Evolutionary conservation across 805 yeast genomes (phyloP), one percentile per base, ranked within the genome.

Genomic region (Kodamaea fukazawae): DNA sequence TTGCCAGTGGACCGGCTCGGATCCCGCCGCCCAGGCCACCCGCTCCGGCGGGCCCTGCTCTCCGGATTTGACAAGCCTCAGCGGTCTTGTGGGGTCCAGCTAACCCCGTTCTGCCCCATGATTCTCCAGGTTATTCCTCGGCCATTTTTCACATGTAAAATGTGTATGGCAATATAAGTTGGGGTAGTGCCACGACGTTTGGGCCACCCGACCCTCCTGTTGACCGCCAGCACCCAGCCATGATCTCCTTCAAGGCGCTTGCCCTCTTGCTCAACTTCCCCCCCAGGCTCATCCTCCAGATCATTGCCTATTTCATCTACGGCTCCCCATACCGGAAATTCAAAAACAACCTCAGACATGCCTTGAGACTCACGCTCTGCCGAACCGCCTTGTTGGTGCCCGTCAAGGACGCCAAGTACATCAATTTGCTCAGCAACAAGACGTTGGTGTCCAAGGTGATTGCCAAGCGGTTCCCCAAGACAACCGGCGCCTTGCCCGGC

Each of bases 401-500:
- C 4, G 41, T 46, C 9, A 18, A 27, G 11, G 58, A 53, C 34
- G 33, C 44, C 14, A 22, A 36, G 8, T 40, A 41, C 16, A 18
- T 51, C 13, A 38, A 47, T 9, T 17, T 44, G 11, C 10, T 48
- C 8, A 38, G 32, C 27, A 50, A 44, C 23, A 20, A 32, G 7
- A 32, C 42, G 22, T 22, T 57, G 26, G 25, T 55, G 7, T 48
- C 44, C 9, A 42, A 25, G 13, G 38, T 49, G 11, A 25, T 42
- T 11, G 38, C 44, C n/a, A 17, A 30, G 17, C 16, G 34, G 12
- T 26, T 23, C 32, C 12, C 20, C 25, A 27, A 26, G 13, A 37
- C 32, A 9, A 36, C 39, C n/a, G 23, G 16, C 12, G 10, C 15
- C 12, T 43, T 63, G 9, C 62, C 64, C 2, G 58, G 58, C 6